These are phyloP conservation scores for Talaromyces adpressus DNA, from an alignment of 495 filamentous ascomycete genomes.

Conservation along the genomic window DNA sequence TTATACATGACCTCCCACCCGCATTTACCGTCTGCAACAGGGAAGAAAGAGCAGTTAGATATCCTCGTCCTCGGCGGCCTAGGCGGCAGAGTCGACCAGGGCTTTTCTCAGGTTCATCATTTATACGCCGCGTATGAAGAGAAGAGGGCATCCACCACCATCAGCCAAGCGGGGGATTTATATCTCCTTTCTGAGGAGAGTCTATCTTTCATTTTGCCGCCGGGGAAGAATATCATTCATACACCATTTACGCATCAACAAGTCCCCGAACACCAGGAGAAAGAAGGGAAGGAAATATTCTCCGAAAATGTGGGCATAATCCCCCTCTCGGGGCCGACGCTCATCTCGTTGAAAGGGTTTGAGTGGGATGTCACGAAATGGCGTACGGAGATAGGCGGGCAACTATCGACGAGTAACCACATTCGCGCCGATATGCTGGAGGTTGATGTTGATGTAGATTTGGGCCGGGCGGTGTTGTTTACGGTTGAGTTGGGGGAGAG, in stretches of 20 bases:
- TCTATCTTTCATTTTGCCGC: constrained; percentile 68
- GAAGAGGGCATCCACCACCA: background rate
- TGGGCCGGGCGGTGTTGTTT: constrained; percentile 68
- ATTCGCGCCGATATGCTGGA: constrained; percentile 50
- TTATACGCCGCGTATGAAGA: constrained; percentile 38
- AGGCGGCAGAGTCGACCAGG: constrained; percentile 87
- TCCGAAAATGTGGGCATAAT: constrained; percentile 76
- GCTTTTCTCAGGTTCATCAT: constrained; percentile 78
- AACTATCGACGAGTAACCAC: constrained; percentile 92
- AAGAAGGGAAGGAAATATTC: constrained; percentile 22
- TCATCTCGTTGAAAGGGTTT: constrained; percentile 70
- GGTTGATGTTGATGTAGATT: constrained; percentile 46
- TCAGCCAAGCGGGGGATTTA: constrained; percentile 27
- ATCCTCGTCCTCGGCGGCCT: constrained; percentile 76
- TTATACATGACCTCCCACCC: constrained; percentile 4
- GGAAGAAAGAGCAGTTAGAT: constrained; percentile 20
- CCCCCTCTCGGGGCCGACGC: constrained; percentile 64
- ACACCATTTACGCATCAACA: constrained; percentile 41
- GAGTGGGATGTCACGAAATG: constrained; percentile 85
- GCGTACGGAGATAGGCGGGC: constrained; percentile 73
- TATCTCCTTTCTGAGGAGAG: constrained; percentile 73
- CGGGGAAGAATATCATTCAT: constrained; percentile 61
- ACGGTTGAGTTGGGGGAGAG: constrained; percentile 64
- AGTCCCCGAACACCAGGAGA: constrained; percentile 7
- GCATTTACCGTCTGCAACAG: background rate